Evolutionary conservation across 2,329 filamentous ascomycete species (phyloP), one percentile per base, ranked within the genome.

Genomic region (Fusarium xylarioides): DNA sequence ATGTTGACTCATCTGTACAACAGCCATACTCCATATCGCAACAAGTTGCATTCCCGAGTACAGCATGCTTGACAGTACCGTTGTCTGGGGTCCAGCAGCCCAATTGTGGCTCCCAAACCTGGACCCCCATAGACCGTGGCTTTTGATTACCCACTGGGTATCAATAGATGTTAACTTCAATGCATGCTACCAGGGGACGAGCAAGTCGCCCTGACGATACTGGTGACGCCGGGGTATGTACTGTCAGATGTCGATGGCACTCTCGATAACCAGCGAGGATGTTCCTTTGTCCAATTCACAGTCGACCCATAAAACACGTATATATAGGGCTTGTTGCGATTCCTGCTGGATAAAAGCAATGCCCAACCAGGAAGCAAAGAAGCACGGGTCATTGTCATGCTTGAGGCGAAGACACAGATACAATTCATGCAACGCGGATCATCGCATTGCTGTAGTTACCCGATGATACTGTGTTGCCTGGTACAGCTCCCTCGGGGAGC

Each of bases 171-270:
- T 34, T 42, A 15, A 52, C 35, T 40, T 30, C 37, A 68, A 54
- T 63, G 58, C 46, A 53, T 38, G 32, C 37, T 34, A 43, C 38
- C 19, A 11, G 37, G 34, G 44, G 49, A 42, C 32, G 30, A 46
- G 46, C 32, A 21, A 55, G 46, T 57, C 52, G 47, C 70, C 70
- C 70, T 73, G 60, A 46, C 69, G 65, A 70, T 73, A 69, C 18
- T 38, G 23, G 43, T 40, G 43, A 59, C 60, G 44, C 37, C 42
- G 28, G 54, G 43, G 46, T 34, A 30, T 47, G 19, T 30, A 54
- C 46, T 49, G 32, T 21, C 32, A 37, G 58, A 42, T 49, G n/a
- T 26, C 37, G 23, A 34, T 38, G 38, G 46, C 21, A 30, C 32
- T 37, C 26, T 50, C 19, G n/a, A 50, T n/a, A 55, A 5, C 26